phyloP scores from a whole-genome alignment of 2,329 filamentous ascomycete species.

The Trichoderma sp. region DNA sequence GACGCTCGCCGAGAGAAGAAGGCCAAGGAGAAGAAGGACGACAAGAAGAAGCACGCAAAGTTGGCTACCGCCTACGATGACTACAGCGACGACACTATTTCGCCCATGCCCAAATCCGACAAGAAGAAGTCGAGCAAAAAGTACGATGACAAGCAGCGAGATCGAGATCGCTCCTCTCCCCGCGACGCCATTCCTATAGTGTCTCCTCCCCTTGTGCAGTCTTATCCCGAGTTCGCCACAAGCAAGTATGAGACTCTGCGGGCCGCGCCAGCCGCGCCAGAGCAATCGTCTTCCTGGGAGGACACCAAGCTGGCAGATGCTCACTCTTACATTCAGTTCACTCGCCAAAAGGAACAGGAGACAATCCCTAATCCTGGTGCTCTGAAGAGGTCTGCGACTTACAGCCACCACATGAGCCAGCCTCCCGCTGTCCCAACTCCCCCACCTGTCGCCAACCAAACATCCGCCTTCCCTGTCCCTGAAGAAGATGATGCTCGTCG shows the following conservation, averaged over 20 bases:
- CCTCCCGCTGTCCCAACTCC: conserved; percentile 42
- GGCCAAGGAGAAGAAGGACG: conserved; percentile 40
- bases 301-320: conserved; percentile 31
- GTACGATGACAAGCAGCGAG: conserved; percentile 43
- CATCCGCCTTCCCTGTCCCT: conserved; percentile 34
- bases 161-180: conserved; percentile 39
- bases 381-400: conserved; percentile 30
- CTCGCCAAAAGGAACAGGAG: conserved; percentile 32
- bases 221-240: conserved; percentile 17
- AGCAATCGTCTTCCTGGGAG: conserved; percentile 30
- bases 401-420: conserved; percentile 31
- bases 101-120: conserved; percentile 33
- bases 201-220: conserved; percentile 15
- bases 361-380: neutral
- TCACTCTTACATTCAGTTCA: conserved; percentile 37
- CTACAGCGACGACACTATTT: conserved; percentile 36
- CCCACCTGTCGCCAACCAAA: conserved; percentile 35
- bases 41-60: conserved; percentile 41
- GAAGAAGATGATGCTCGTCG: conserved; percentile 40
- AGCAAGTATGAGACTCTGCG: conserved; percentile 23
- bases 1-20: conserved; percentile 41
- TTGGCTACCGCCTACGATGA: conserved; percentile 36
- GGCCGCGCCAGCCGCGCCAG: conserved; percentile 25
- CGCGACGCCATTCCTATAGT: conserved; percentile 37
- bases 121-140: conserved; percentile 45